Evolutionary conservation across 1,284 basidiomycete species (phyloP), one percentile per base, ranked within the genome.

Genomic region (Cystobasidium pallidum): DNA sequence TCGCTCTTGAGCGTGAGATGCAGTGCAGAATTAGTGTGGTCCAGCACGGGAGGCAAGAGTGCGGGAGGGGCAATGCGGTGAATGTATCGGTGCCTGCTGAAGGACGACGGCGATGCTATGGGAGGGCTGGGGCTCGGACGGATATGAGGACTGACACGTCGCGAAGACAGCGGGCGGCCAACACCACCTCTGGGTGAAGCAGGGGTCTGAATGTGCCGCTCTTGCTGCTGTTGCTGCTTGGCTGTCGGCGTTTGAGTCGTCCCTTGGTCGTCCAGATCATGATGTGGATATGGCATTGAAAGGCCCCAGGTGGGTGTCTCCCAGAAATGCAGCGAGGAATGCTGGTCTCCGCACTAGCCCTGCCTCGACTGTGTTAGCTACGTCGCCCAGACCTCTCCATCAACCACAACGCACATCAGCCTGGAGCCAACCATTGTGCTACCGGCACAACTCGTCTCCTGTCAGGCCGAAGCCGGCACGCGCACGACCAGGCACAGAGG

Each of bases 41-140:
- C 49, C 26, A 71, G 24, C 15, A 71, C 39, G 28, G 68, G 68
- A 32, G 61, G 68, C 17, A 71, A 30, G 21, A 71, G 54, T 21
- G 54, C 34, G 11, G 68, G 68, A 21, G 68, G 57, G 17, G 68
- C 59, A 15, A 71, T 57, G 41, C 68, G 59, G 24, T 47, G 34
- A 6, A 68, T 54, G 30, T 55, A 39, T 49, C 59, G 64, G 36
- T 51, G 47, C 62, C 32, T 47, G 41, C 34, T 30, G 30, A 57
- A 32, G 13, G 39, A n/a, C 21, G 62, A 64, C 2, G 57, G 13
- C 36, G 55, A 34, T 51, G 55, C 28, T 34, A 55, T 36, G 21
- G 55, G 28, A 4, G 57, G 24, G 6, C 43, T 24, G 7, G 67
- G 67, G 17, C 41, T 47, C 13, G 58, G 67, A 34, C 64, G 64